Conservation (phyloP, 2,329 filamentous ascomycete species). For the Hypoxylon sp. region DNA sequence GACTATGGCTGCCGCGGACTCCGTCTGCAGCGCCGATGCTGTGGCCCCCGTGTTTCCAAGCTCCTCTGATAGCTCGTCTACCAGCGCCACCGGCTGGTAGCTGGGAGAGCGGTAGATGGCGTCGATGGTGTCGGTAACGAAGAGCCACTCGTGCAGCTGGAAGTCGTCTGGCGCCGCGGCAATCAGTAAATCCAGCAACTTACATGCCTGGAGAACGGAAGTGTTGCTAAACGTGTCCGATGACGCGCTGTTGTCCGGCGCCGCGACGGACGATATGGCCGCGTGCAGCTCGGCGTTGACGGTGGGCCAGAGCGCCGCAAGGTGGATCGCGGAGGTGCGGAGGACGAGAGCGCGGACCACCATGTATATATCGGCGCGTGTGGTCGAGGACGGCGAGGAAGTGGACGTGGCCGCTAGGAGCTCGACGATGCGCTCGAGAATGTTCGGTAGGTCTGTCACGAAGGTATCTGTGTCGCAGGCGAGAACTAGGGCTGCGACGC, state of each 20-base stretch:
- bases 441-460: slow-evolving; percentile 77
- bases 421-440: slow-evolving; percentile 89
- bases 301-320: slow-evolving; percentile 90
- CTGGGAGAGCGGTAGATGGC: slow-evolving; percentile 85
- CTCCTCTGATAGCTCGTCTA: slow-evolving; percentile 86
- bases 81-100: slow-evolving; percentile 80
- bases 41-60: slow-evolving; percentile 65
- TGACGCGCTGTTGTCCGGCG: slow-evolving; percentile 73
- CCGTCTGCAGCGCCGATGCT: slow-evolving; percentile 54
- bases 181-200: slow-evolving; percentile 90
- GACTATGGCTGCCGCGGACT: slow-evolving; percentile 53
- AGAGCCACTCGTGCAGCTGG: slow-evolving; percentile 98
- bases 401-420: slow-evolving; percentile 85
- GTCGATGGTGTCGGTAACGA: slow-evolving; percentile 96
- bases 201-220: slow-evolving; percentile 90
- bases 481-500: slow-evolving; percentile 84
- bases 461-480: slow-evolving; percentile 84
- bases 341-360: slow-evolving; percentile 86
- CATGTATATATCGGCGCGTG: slow-evolving; percentile 90
- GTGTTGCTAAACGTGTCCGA: slow-evolving; percentile 82
- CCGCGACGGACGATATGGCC: slow-evolving; percentile 81
- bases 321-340: slow-evolving; percentile 81
- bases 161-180: slow-evolving; percentile 93
- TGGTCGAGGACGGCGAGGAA: slow-evolving; percentile 92
- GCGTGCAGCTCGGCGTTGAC: slow-evolving; percentile 88